Evolutionary conservation across 1,284 basidiomycete genomes (phyloP), one percentile per base, ranked within the genome.

Genomic region (Fistulina hepatica): DNA sequence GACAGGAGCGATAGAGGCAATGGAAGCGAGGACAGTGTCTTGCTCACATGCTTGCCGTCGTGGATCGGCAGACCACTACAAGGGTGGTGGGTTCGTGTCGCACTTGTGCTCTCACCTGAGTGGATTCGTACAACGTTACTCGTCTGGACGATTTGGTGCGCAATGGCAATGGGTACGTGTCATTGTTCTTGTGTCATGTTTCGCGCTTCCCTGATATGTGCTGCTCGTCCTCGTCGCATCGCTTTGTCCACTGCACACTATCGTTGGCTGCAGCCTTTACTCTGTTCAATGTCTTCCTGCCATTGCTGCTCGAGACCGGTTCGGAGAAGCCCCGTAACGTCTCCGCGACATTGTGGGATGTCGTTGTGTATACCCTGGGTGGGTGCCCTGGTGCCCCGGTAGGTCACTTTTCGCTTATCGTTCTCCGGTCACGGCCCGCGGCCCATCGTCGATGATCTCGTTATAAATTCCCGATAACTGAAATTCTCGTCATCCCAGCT

Each of bases 211-310:
- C n/a, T n/a, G n/a, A n/a, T n/a, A n/a, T n/a, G n/a, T n/a, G n/a
- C n/a, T n/a, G n/a, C 25, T 12, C 33, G 21, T 34, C 12, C 17
- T 38, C 42, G 37, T 39, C 33, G 19, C 34, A 20, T 19, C 31
- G 20, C 9, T 11, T 36, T 23, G 6, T 13, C 15, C 15, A 17
- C 26, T 22, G 19, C 37, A 42, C 44, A 45, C 44, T 36, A 36
- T 52, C 25, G 35, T 4, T 25, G 11, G 17, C 1, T 15, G 12
- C 36, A 82, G 90, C 80, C 2, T 92, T 79, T 53, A 97, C 89
- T 6, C 94, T 94, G 79, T 97, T 97, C 64, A 98, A 97, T 53
- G 91, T 95, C 10, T 97, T 83, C 58, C 69, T 97, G 15, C 94
- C 94, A 0, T 91, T 91, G 51, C 69, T 94, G 11, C 64, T 97